Base-by-base conservation (phyloP, 805 yeast species). In the Cyberlindnera mycetangii region DNA sequence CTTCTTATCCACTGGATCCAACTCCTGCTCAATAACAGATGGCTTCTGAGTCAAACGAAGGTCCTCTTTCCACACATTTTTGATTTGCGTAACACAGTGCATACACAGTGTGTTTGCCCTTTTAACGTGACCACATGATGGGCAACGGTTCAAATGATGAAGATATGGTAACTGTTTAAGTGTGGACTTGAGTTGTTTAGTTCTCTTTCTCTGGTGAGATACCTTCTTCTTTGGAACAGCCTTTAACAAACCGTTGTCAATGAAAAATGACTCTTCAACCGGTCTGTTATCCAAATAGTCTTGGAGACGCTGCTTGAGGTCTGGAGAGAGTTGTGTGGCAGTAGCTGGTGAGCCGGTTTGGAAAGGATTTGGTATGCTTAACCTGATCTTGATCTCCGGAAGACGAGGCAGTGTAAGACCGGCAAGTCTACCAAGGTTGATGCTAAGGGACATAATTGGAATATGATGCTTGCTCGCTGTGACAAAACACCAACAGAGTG, bases 191-290 rank as follows among this genome's bases (percentile, higher is more conserved):
- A 87, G 78, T 54, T 85, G 79, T 68, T 90, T 81, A 62, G 79
- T 83, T 66, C 97, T 82, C 59, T 87, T 85, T 65, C 88, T 86
- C 69, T 79, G 79, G 63, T 89, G 88, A 7, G 98, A 89, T 2
- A 81, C 81, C 66, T 89, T 90, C 78, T 90, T 89, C 73, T 93
- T 93, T 44, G 99, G 98, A 7, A 82, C 97, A 6, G 99, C 99
- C 53, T 72, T 71, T 42, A 88, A 69, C 24, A 86, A 76, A n/a
- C 95, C 96, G 52, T 81, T 75, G 53, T 80, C 85, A 24, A 72
- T 65, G 64, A 74, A 72, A 46, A 69, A 64, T 16, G 65, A 73
- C 24, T 58, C 59, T 14, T 47, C 65, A 7, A 54, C 46, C 2
- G 55, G 36, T 42, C 54, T 49, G 48, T 61, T 58, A 11, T 51